Conservation (phyloP, 2,329 filamentous ascomycete species). For the Aspergillus udagawae region DNA sequence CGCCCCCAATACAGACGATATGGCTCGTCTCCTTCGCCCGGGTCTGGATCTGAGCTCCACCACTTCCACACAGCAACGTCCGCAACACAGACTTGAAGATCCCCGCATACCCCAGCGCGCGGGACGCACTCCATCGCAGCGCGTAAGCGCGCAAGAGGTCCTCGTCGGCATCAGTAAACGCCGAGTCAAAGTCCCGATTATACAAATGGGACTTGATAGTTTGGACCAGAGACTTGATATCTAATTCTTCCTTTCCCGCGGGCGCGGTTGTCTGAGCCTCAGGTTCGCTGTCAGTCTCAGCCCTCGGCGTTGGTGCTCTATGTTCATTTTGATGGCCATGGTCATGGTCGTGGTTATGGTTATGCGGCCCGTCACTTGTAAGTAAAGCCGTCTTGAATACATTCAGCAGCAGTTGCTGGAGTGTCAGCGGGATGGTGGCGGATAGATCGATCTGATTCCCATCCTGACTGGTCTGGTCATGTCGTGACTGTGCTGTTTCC, state of each 20-base stretch:
- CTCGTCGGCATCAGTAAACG: conserved; percentile 63
- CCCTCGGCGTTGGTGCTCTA: background rate
- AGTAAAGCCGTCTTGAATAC: conserved; percentile 66
- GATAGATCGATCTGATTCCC: conserved; percentile 19
- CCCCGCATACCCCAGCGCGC: conserved; percentile 77
- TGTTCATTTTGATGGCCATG: background rate
- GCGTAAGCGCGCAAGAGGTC: conserved; percentile 79
- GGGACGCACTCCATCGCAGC: conserved; percentile 81
- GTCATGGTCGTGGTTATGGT: too few species aligned
- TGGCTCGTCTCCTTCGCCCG: conserved; percentile 13
- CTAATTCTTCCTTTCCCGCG: conserved; percentile 8
- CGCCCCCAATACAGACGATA: conserved; percentile 59
- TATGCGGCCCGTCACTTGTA: conserved; percentile 22
- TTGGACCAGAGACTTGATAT: conserved; percentile 60
- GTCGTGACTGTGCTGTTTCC: background rate
- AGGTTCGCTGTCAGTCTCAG: background rate
- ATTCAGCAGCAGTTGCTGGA: conserved; percentile 69
- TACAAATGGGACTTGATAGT: conserved; percentile 82
- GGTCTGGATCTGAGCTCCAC: background rate
- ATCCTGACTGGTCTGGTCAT: conserved; percentile 1
- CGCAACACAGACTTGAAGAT: conserved; percentile 44
- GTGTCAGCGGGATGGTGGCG: conserved; percentile 43
- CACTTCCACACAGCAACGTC: conserved; percentile 12
- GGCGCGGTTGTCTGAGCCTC: conserved; percentile 3
- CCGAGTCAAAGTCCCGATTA: conserved; percentile 74